These are phyloP conservation scores for Fusarium musae DNA, from an alignment of 2,329 filamentous ascomycete species.

Conservation along the genomic window DNA sequence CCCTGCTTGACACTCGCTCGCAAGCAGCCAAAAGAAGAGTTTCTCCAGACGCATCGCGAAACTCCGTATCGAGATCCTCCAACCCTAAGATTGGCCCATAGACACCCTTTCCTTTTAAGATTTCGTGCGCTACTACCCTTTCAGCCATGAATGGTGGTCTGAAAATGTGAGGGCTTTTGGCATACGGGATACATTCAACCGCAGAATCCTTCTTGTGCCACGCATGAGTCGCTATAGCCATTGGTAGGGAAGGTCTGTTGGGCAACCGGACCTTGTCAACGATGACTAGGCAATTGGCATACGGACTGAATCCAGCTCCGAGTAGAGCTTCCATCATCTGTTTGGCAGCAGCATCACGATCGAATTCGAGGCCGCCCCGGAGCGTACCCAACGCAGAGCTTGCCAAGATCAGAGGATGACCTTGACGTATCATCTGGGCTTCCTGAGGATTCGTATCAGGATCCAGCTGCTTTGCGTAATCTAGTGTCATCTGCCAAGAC, in stretches of 20 bases:
- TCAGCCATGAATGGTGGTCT: not conserved
- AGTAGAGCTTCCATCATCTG: conserved; percentile 11
- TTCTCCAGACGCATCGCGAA: conserved; percentile 10
- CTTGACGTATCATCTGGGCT: not conserved
- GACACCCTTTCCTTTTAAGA: conserved; percentile 1
- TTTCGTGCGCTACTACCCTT: conserved; percentile 14
- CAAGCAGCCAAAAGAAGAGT: conserved; percentile 27
- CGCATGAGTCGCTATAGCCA: not conserved
- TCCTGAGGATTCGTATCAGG: not conserved
- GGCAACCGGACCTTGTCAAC: not conserved
- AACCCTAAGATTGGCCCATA: conserved; percentile 21
- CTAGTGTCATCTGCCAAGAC: conserved; percentile 3
- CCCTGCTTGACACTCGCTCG: not conserved
- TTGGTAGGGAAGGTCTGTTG: not conserved
- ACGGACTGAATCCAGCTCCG: conserved; percentile 9
- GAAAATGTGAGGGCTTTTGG: not conserved
- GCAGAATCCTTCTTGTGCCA: not conserved
- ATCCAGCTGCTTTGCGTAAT: not conserved
- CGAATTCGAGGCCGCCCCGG: not conserved
- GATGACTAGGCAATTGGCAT: not conserved
- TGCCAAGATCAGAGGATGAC: conserved; percentile 8
- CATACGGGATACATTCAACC: not conserved
- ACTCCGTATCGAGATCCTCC: conserved; percentile 19
- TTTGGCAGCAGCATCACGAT: too few species aligned
- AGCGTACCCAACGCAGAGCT: not conserved